Base-by-base conservation (phyloP, 1,139 yeast genomes). In the Kodamaea ohmeri region DNA sequence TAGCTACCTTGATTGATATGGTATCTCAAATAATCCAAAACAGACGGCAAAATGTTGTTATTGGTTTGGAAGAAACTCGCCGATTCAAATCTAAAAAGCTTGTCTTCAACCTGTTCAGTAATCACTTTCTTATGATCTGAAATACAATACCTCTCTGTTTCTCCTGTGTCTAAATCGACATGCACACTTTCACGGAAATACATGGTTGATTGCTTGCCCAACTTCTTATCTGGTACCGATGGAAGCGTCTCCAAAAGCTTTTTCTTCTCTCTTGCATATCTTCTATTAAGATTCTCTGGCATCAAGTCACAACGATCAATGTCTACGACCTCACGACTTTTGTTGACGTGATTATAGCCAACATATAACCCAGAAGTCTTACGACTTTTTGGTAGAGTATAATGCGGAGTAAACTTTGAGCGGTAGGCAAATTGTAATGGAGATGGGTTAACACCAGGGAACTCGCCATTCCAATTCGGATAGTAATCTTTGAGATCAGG, bases 351-450 rank as follows among this genome's bases (percentile, higher is more conserved):
- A 20, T 67, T 55, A 36, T 67, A 63, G 2, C 76, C 76, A 17
- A 70, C 54, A 1, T 46, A 45, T 18, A 49, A 35, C 4, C 31
- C 32, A 4, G 30, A 30, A 21, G 1, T 32, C 2, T 40, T 34
- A 4, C 39, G 37, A 2, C 38, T 37, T 24, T 48, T 49, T 4
- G 52, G 52, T n/a, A 48, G 29, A 4, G 40, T 44, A 34, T 51
- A 55, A 41, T 67, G 72, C 3, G 73, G 73, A 0, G 71, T 67
- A 16, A 67, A 49, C 37, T 67, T 67, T 6, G 67, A 60, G 35
- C 73, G 47, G 40, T 67, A 67, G 4, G 59, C 52, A 37, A 58
- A 65, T 44, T 67, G 66, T 50, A 56, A 46, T 4, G 72, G 71
- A 1, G 70, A 53, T 4, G 50, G 55, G 12, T 42, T 43, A 8